Evolutionary conservation across 306 rosid species (phyloP), one percentile per base, ranked within the genome.

Genomic region (Vigna hirtella): DNA sequence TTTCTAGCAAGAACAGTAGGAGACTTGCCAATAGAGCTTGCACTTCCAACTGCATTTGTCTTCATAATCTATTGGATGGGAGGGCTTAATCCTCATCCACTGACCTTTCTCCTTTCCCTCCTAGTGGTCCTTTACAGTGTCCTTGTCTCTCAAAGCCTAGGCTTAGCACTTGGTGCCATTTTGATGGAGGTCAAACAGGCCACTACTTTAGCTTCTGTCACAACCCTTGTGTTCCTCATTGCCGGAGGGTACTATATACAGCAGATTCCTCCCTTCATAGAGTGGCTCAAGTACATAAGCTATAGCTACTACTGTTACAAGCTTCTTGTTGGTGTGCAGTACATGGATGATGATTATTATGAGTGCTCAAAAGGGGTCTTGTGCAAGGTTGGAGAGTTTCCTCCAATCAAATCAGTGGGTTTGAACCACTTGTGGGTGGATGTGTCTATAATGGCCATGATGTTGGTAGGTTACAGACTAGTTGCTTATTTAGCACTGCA

Each of bases 201-300:
- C 26, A 93, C 97, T 0, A 93, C 97, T 7, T 52, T 93, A 9
- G 96, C 96, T 40, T 93, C 97, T 32, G 96, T 93, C 1, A 93
- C 93, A 43, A 90, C 97, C 3, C 90, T 93, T 10, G 96, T 93
- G 16, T 93, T 93, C 59, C 90, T 93, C 78, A 93, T 93, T 22
- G 97, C 96, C 6, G 97, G 97, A 24, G 97, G 97, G 0, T 90
- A 93, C 85, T 92, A 92, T 9, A 77, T 92, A 10, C 93, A 90
- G 64, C 96, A 86, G 28, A 90, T 92, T 55, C 97, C 97, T 32
- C 87, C 92, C 0, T 93, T 93, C 81, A 90, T 93, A 2, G 83
- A 80, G 22, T 93, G 97, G 97, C 76, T 93, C 9, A 93, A 90
- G 88, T 93, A 89, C 69, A 79, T 90, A 3, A 93, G 97, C 80